Evolutionary conservation across 768 basidiomycete species (phyloP).

Genomic region (Lactarius sp.): DNA sequence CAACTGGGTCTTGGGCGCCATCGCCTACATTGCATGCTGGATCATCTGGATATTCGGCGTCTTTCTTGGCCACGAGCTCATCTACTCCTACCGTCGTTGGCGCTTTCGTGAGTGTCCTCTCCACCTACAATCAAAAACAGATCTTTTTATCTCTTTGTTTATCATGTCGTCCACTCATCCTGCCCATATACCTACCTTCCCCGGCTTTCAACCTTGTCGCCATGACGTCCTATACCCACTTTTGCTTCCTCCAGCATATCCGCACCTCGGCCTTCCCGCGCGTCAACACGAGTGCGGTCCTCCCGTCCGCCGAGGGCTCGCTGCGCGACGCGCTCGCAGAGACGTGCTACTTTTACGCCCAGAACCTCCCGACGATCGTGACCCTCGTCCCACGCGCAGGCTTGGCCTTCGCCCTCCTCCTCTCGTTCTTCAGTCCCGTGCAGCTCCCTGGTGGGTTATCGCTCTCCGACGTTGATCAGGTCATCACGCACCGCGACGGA

Average conservation of each 20-base stretch:
- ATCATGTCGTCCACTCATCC: too few species aligned
- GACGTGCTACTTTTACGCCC: conserved; percentile 76
- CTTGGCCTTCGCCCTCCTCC: conserved; percentile 63
- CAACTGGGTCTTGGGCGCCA: conserved; percentile 78
- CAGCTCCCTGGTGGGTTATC: conserved; percentile 41
- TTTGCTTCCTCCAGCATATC: conserved; percentile 69
- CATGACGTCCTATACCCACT: conserved; percentile 65
- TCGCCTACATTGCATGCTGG: conserved; percentile 83
- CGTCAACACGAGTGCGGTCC: conserved; percentile 39
- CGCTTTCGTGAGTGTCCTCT: conserved; percentile 63
- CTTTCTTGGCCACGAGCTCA: conserved; percentile 69
- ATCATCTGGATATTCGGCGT: conserved; percentile 66
- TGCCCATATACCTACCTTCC: too few species aligned
- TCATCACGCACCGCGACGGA: conserved; percentile 51
- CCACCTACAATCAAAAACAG: too few species aligned
- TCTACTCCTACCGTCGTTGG: conserved; percentile 72
- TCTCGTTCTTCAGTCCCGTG: conserved; percentile 50
- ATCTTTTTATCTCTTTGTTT: too few species aligned
- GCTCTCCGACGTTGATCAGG: conserved; percentile 40
- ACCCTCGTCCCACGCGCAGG: conserved; percentile 80
- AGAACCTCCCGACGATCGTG: conserved; percentile 76
- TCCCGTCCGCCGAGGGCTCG: conserved; percentile 23
- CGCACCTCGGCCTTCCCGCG: conserved; percentile 61
- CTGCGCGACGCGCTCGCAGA: conserved; percentile 59
- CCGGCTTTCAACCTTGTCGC: conserved; percentile 39